A percentile compares a stretch with the other conserved stretches of the same genome.
Conservation (phyloP, 2,329 filamentous ascomycete species). For the Sporothrix inflata region DNA sequence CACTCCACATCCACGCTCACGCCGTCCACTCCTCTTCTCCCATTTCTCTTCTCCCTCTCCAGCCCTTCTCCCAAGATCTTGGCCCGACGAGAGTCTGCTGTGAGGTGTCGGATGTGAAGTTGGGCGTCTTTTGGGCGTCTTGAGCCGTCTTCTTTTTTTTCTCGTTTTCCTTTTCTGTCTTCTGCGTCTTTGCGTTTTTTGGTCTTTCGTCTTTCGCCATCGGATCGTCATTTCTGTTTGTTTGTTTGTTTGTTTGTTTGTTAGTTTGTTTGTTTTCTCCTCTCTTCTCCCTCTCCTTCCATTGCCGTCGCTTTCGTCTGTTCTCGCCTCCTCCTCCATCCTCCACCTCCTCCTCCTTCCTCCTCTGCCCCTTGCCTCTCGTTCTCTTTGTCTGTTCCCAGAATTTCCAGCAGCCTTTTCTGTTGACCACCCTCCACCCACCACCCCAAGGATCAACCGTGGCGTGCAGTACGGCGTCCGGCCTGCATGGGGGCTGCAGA, state of each 20-base stretch:
- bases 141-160: too few relatives aligned
- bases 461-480: constrained; percentile 7
- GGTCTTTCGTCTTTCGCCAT: neutral
- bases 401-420: neutral
- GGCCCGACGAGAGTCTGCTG: constrained; percentile 10
- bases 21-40: neutral
- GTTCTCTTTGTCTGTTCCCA: neutral
- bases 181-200: neutral
- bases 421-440: neutral
- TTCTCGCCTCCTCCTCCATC: neutral
- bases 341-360: neutral
- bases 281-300: neutral
- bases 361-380: neutral
- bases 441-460: constrained; percentile 2
- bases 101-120: neutral
- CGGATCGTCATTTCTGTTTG: too few relatives aligned
- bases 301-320: neutral
- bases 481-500: neutral
- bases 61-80: constrained; percentile 6
- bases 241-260: neutral
- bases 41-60: neutral
- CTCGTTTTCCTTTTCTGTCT: neutral
- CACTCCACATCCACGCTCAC: neutral
- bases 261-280: neutral
- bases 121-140: neutral